Evolutionary conservation across 345 rosid genomes (phyloP), one percentile per base, ranked within the genome.

Genomic region (Hibiscus trionum): DNA sequence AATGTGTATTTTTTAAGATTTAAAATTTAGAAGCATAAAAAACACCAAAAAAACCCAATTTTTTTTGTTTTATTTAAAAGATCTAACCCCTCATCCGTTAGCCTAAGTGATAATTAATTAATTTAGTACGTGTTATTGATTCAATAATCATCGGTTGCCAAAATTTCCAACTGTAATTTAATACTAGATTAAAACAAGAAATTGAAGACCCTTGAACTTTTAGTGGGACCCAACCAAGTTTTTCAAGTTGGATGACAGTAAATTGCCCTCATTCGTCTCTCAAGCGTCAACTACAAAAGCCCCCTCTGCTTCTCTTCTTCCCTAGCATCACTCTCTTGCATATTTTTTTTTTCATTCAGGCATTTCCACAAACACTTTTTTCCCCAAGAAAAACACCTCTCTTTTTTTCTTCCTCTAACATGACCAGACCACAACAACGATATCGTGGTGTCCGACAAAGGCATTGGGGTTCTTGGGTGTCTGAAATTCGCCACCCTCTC

Each of bases 381-480:
- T 4, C 3, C 21, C 44, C 3, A 50, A 27, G 68, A 35, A 24
- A 75, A 77, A 62, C 67, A 26, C 71, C 76, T 72, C 75, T 72
- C 69, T 31, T 21, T 57, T 12, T 27, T 26, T 4, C 4, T 0
- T 1, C 15, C 60, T 4, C 80, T 1, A 59, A 11, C 74, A 85
- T 95, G 99, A 96, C 94, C 64, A 83, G 99, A 73, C 99, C 94
- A 4, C 99, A 95, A 75, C 99, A 93, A 77, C 84, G 98, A 21
- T 95, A 88, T 69, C 87, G 98, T n/a, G 99, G 99, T 11, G 99
- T 95, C 24, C 84, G 99, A 67, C 99, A 95, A 49, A 87, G 99
- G 80, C 99, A 95, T 75, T 95, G 98, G 99, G 99, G 99, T 15
- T 95, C 99, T 47, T 95, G 99, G 99, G 99, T 95, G 12, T 95